phyloP scores from a whole-genome alignment of 2,329 filamentous ascomycete genomes.

The Trichoderma guizhouense region DNA sequence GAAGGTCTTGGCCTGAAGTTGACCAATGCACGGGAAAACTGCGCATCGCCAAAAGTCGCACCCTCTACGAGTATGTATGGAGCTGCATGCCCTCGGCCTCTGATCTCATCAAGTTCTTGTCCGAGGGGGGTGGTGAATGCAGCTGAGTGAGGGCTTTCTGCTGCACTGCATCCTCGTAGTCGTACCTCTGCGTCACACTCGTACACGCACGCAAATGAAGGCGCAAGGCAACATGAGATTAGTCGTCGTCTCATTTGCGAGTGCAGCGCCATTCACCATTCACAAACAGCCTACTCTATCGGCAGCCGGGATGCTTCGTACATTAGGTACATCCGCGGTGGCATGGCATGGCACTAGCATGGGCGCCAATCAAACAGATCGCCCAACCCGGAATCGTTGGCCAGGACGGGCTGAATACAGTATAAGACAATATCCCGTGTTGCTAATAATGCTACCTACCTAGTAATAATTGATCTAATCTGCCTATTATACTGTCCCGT shows the following conservation, averaged over 20 bases:
- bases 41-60: not conserved
- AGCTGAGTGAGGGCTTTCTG: not conserved
- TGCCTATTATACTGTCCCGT: not conserved
- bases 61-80: not conserved
- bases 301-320: not conserved
- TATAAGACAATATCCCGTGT: not conserved
- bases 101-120: not conserved
- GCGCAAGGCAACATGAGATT: not conserved
- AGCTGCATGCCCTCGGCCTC: not conserved
- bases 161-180: not conserved
- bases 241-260: not conserved
- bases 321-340: not conserved
- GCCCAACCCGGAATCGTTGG: conserved; percentile 9
- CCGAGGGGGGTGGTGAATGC: not conserved
- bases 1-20: not conserved
- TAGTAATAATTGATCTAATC: not conserved
- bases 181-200: not conserved
- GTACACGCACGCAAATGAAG: not conserved
- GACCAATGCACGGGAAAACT: conserved; percentile 5
- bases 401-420: not conserved
- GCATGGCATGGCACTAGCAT: conserved; percentile 8
- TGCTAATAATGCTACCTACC: not conserved
- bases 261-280: not conserved
- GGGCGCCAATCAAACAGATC: conserved; percentile 16
- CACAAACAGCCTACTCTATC: not conserved